Percentiles rank a stretch among this genome's conserved stretches.
Evolutionary conservation across 352 stramenopile species (phyloP).

Genomic region (Pythium phragmitis): DNA sequence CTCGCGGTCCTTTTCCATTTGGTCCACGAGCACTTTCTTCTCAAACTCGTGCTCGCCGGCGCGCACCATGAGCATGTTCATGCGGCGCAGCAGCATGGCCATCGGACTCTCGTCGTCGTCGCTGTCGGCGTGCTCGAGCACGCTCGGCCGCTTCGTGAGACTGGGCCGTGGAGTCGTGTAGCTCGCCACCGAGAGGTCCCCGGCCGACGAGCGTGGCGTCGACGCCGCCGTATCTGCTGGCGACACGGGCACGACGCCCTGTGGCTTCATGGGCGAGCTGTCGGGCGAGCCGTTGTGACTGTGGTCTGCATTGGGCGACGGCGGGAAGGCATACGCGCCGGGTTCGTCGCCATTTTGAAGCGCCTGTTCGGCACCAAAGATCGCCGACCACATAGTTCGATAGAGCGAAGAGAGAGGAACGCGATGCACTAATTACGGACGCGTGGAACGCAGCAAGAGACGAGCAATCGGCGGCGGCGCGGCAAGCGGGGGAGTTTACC

Average conservation of each 20-base stretch:
- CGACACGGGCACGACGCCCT: conserved; percentile 11
- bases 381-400: conserved; percentile 31
- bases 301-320: neutral
- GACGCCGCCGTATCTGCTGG: conserved; percentile 28
- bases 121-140: conserved; percentile 21
- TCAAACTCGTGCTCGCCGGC: conserved; percentile 86
- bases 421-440: neutral
- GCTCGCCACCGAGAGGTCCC: conserved; percentile 14
- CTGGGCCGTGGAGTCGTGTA: conserved; percentile 11
- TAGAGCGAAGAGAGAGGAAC: neutral
- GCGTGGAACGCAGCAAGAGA: neutral
- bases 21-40: conserved; percentile 81
- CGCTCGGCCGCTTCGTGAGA: conserved; percentile 22
- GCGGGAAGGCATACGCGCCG: neutral
- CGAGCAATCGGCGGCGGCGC: neutral
- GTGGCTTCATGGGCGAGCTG: conserved; percentile 6
- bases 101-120: conserved; percentile 49
- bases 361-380: conserved; percentile 33
- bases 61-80: conserved; percentile 85
- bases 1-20: conserved; percentile 83
- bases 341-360: conserved; percentile 10
- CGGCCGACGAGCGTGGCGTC: conserved; percentile 22
- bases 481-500: neutral
- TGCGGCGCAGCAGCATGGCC: conserved; percentile 71
- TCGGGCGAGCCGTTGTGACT: conserved; percentile 4